phyloP scores from a whole-genome alignment of 768 basidiomycete genomes.

The Ramaria rubella region DNA sequence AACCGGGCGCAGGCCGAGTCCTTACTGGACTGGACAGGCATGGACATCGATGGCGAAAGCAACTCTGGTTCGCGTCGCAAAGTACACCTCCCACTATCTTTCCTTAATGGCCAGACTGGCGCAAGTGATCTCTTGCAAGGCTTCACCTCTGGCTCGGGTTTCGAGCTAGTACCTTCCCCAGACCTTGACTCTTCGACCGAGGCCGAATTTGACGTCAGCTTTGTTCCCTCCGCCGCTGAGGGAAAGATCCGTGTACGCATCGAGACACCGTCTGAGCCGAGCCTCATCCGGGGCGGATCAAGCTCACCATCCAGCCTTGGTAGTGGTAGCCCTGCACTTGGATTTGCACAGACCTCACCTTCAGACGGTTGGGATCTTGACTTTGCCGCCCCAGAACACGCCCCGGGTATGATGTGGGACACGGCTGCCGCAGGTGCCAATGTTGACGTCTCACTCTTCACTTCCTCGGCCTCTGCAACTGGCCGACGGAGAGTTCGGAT shows the following conservation, averaged over 20 bases:
- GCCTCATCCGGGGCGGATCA: not conserved
- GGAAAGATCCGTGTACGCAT: slow-evolving; percentile 9
- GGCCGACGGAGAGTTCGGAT: slow-evolving; percentile 50
- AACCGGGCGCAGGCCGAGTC: not conserved
- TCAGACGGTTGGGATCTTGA: slow-evolving; percentile 9
- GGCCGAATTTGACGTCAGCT: slow-evolving; percentile 9
- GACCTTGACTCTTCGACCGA: slow-evolving; percentile 1
- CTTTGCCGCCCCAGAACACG: slow-evolving; percentile 4
- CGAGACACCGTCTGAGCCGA: not conserved
- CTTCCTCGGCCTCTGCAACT: not conserved
- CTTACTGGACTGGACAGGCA: slow-evolving; percentile 9
- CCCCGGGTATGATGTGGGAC: slow-evolving; percentile 5
- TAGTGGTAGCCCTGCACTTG: not conserved
- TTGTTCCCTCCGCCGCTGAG: not conserved
- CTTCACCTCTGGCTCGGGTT: not conserved
- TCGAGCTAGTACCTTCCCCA: not conserved
- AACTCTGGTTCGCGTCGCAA: slow-evolving; percentile 5
- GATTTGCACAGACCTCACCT: slow-evolving; percentile 2
- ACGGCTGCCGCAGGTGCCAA: slow-evolving; percentile 1
- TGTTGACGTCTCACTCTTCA: slow-evolving; percentile 4
- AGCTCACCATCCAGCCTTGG: not conserved
- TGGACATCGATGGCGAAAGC: slow-evolving; percentile 5
- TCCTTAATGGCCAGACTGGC: slow-evolving; percentile 3
- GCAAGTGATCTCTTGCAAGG: not conserved
- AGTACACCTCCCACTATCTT: slow-evolving; percentile 3